phyloP scores from a whole-genome alignment of 2,329 filamentous ascomycete species.

The Cladosporium velox region DNA sequence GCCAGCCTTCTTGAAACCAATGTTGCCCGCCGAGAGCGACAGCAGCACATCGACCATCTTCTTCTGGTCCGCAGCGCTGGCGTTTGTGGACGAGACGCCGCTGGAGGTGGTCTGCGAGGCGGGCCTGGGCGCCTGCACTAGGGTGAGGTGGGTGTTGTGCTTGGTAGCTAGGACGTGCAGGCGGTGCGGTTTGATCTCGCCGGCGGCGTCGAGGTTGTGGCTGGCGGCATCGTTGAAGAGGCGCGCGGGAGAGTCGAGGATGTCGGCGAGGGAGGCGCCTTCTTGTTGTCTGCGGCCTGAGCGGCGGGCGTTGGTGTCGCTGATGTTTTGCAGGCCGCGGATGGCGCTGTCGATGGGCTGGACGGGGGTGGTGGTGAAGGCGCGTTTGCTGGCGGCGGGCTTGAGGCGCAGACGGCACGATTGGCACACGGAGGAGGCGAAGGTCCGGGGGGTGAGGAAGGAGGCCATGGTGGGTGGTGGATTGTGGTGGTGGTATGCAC shows the following conservation, averaged over 20 bases:
- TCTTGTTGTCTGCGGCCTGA: background rate
- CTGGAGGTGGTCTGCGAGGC: conserved; percentile 33
- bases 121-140: conserved; percentile 65
- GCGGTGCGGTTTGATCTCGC: conserved; percentile 62
- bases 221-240: conserved; percentile 10
- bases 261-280: background rate
- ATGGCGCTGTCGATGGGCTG: conserved; percentile 10
- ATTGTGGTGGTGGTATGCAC: background rate
- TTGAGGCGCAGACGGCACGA: conserved; percentile 40
- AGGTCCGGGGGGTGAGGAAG: conserved; percentile 27
- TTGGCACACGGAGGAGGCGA: conserved; percentile 40
- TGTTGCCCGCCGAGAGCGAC: conserved; percentile 77
- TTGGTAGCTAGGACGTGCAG: conserved; percentile 84
- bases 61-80: conserved; percentile 53
- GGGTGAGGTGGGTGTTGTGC: conserved; percentile 94
- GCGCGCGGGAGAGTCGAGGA: background rate
- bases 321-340: conserved; percentile 10
- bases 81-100: conserved; percentile 30
- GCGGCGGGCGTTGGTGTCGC: conserved; percentile 12
- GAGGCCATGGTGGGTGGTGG: conserved; percentile 27
- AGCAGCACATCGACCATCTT: conserved; percentile 65
- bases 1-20: conserved; percentile 84
- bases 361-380: conserved; percentile 39
- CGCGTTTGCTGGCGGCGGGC: conserved; percentile 20
- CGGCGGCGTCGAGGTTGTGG: conserved; percentile 15